These are phyloP conservation scores for Diaporthe aspalathi DNA, from an alignment of 2,329 filamentous ascomycete species.

Conservation along the genomic window DNA sequence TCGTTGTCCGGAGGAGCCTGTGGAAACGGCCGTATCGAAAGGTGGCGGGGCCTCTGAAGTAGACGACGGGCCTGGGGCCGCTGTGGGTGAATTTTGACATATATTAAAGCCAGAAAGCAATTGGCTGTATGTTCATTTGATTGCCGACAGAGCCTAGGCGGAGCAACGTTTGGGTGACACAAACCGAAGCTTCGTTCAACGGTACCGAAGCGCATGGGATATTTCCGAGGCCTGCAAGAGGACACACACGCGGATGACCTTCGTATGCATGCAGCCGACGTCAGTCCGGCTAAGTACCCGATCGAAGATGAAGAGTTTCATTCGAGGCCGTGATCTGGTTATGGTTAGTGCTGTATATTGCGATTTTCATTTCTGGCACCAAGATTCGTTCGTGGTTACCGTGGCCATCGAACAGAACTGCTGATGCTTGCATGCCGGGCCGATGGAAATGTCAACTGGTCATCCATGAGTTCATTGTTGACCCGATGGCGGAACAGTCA, in stretches of 20 bases:
- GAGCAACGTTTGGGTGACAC: constrained; percentile 8
- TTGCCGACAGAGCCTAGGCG: neutral
- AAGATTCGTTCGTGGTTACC: neutral
- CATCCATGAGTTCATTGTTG: no score
- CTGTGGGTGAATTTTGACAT: neutral
- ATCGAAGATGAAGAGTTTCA: constrained; percentile 24
- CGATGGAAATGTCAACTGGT: neutral
- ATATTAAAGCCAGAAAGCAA: neutral
- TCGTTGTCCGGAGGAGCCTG: neutral
- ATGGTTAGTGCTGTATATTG: neutral
- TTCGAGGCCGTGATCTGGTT: constrained; percentile 11
- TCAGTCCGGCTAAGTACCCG: constrained; percentile 11
- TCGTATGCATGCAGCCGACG: constrained; percentile 13
- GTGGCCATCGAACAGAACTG: neutral
- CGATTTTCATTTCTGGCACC: neutral
- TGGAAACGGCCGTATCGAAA: neutral
- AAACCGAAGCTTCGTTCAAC: constrained; percentile 16
- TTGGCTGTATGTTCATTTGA: neutral
- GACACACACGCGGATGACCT: neutral
- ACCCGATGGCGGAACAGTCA: neutral
- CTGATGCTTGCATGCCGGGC: neutral
- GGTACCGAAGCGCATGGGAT: constrained; percentile 14
- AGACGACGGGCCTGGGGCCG: neutral
- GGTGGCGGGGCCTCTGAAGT: neutral
- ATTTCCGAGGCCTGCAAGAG: neutral